phyloP scores from a whole-genome alignment of 2,329 filamentous ascomycete genomes.

The Phyllosticta paracitricarpa region DNA sequence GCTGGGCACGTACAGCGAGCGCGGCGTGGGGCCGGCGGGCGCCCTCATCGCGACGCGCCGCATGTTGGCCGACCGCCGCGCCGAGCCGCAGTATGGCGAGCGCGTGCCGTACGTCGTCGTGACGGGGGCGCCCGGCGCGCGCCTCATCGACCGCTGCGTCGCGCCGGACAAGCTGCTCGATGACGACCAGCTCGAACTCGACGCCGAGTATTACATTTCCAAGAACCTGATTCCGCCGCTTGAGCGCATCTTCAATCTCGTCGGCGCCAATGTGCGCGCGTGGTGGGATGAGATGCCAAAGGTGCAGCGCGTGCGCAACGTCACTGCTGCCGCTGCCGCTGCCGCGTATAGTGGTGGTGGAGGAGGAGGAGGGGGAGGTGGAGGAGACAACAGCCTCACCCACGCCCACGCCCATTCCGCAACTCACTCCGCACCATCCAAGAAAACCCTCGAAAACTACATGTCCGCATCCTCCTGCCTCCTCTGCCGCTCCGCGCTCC shows the following conservation, averaged over 20 bases:
- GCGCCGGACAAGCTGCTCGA: constrained; percentile 72
- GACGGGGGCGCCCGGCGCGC: constrained; percentile 73
- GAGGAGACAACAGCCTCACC: neutral
- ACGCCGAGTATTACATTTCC: constrained; percentile 92
- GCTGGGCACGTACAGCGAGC: constrained; percentile 77
- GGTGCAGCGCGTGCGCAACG: constrained; percentile 60
- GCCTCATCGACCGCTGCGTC: constrained; percentile 82
- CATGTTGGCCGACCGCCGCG: constrained; percentile 77
- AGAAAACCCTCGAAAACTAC: constrained; percentile 85
- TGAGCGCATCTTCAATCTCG: constrained; percentile 91
- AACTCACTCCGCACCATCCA: constrained; percentile 18
- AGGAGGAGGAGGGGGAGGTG: constrained; percentile 7
- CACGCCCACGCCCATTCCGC: neutral
- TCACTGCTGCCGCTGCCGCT: constrained; percentile 29
- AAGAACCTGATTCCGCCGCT: constrained; percentile 94
- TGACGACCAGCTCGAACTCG: constrained; percentile 68
- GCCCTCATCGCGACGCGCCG: constrained; percentile 77
- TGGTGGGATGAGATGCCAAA: constrained; percentile 99
- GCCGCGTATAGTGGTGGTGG: neutral
- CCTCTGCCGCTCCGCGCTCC: constrained; percentile 58
- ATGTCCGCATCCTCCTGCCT: constrained; percentile 73
- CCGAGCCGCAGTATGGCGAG: constrained; percentile 90
- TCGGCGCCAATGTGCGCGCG: constrained; percentile 77
- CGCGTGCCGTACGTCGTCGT: constrained; percentile 91
- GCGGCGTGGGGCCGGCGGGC: constrained; percentile 70